Percentiles rank a stretch among this genome's conserved stretches.
Conservation (phyloP, 306 rosid species). For the Dryas alaskensis region DNA sequence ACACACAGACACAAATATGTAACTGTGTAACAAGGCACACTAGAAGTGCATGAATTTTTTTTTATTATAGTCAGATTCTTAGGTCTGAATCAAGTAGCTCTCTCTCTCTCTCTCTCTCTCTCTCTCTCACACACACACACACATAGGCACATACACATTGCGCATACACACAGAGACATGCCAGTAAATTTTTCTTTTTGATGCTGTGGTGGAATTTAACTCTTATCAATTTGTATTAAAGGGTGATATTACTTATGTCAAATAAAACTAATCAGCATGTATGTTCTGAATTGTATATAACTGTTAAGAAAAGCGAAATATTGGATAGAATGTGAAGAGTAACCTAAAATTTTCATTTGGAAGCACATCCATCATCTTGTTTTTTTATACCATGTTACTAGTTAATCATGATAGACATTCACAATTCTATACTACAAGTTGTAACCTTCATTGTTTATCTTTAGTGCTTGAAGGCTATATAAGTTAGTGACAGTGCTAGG, state of each 20-base stretch:
- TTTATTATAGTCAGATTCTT: neutral
- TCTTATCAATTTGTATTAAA: neutral
- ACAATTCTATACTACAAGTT: neutral
- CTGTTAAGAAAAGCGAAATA: neutral
- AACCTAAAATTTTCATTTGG: constrained; percentile 3
- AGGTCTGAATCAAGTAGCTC: neutral
- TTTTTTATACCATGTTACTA: neutral
- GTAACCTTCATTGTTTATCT: neutral
- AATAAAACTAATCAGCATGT: neutral
- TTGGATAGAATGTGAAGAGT: neutral
- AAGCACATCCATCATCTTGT: neutral
- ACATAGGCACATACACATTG: neutral
- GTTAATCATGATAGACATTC: neutral
- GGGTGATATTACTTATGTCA: neutral
- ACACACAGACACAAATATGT: neutral
- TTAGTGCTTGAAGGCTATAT: neutral
- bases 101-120: constrained; percentile 17
- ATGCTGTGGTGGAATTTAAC: neutral
- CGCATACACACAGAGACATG: neutral
- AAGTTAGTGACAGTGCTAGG: neutral
- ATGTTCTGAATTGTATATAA: neutral
- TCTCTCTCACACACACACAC: neutral
- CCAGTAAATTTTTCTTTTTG: neutral
- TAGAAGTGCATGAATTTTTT: neutral
- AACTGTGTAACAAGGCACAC: neutral